Base-by-base conservation (phyloP, 805 yeast species). In the Kodamaea neixiangensis region DNA sequence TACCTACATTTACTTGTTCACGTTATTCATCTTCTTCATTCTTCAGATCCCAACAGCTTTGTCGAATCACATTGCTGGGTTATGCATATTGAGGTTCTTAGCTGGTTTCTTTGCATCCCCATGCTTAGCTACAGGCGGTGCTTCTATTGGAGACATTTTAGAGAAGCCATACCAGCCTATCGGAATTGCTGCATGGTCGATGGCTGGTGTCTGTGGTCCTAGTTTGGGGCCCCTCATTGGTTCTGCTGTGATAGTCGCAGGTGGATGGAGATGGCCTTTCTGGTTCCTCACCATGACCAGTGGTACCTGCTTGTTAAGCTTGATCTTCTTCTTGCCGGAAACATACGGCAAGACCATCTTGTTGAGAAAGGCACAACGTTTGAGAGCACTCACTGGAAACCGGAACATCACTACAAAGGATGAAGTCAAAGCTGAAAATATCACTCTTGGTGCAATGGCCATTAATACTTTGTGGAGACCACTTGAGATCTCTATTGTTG, bases 21-120 rank as follows among this genome's bases (percentile, higher is more conserved):
- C 86, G 2, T 63, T 81, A 34, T 65, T 79, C 49, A 41, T 80
- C 2, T 83, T 80, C 54, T 60, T 71, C 48, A 64, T 79, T 10
- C 63, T 84, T 35, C 87, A 83, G 58, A 77, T 83, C 29, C 85
- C 86, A 33, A 72, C 78, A 35, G 86, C 85, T 1, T 67, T 79
- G 34, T 72, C 73, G 1, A 58, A 71, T n/a, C 80, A 79, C 56
- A 73, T 82, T 47, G 82, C 79, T 6, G 79, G 80, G 0, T 65
- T 82, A 51, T 68, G 76, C 37, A 71, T 80, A 0, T 64, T 81
- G 42, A 72, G 87, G 46, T 77, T 83, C 52, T 54, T 83, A 13
- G 69, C 76, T 15, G 87, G 88, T 3, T 56, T 83, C 21, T 74
- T 80, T 51, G 78, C 84, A 10, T 74, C 83, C 2, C 86, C 87